phyloP scores from a whole-genome alignment of 352 stramenopile species.

The Peronospora destructor region DNA sequence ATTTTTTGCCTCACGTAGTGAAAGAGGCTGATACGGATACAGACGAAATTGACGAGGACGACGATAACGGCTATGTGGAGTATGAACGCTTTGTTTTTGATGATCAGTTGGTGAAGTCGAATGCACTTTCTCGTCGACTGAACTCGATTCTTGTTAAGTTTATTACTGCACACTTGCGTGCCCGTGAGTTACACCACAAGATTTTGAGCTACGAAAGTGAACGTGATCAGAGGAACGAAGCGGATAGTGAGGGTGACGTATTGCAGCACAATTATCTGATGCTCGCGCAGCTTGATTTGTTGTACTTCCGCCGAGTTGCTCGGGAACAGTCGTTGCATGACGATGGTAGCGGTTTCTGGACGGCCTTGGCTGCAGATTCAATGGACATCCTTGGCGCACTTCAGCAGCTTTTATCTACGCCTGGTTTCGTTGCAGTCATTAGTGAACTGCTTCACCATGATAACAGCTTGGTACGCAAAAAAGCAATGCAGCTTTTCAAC shows the following conservation, averaged over 20 bases:
- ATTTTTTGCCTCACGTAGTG: slow-evolving; percentile 55
- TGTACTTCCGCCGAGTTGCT: slow-evolving; percentile 79
- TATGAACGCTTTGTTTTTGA: slow-evolving; percentile 51
- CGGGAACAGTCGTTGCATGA: slow-evolving; percentile 58
- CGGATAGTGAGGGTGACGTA: slow-evolving; percentile 30
- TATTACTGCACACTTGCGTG: slow-evolving; percentile 55
- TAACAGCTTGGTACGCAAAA: slow-evolving; percentile 81
- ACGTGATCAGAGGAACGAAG: slow-evolving; percentile 30
- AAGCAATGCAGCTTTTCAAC: slow-evolving; percentile 86
- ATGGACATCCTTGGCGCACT: slow-evolving; percentile 74
- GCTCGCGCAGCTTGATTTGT: slow-evolving; percentile 65
- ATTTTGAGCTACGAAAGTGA: slow-evolving; percentile 54
- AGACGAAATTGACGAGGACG: slow-evolving; percentile 65
- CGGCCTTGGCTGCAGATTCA: slow-evolving; percentile 36
- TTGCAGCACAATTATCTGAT: slow-evolving; percentile 78
- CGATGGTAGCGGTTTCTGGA: slow-evolving; percentile 50
- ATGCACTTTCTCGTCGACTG: slow-evolving; percentile 40
- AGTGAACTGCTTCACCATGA: slow-evolving; percentile 80
- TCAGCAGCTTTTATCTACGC: slow-evolving; percentile 79
- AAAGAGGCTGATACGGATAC: slow-evolving; percentile 72
- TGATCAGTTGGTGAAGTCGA: slow-evolving; percentile 27
- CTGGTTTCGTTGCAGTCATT: slow-evolving; percentile 81
- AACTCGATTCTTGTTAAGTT: slow-evolving; percentile 65
- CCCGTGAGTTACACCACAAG: slow-evolving; percentile 63
- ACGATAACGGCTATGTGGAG: slow-evolving; percentile 49